Evolutionary conservation across 2,329 filamentous ascomycete genomes (phyloP), one percentile per base, ranked within the genome.

Genomic region (Davidsoniella australis): DNA sequence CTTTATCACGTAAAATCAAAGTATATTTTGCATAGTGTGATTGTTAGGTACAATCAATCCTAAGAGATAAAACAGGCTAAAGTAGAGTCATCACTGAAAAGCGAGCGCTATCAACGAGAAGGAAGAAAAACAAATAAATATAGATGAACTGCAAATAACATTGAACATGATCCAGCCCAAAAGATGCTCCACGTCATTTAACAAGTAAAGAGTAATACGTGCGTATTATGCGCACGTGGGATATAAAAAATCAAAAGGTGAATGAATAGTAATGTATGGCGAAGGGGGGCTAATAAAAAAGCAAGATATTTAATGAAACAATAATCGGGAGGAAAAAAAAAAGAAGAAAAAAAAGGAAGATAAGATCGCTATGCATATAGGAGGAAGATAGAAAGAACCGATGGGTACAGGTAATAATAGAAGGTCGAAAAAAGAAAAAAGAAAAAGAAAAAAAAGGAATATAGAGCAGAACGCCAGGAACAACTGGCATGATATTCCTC

Each of bases 341-440:
- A 37, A 33, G 5, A 44, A 16, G 8, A 45, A 45, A 4, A 16
- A 24, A 23, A 45, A 36, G 18, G 2, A 36, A 43, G 29, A 44
- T 24, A 38, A 45, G 45, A 44, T 44, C 45, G 45, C 45, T 47
- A 47, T 50, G 43, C 49, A 50, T 47, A 47, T 39, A 41, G 46
- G 37, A 44, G 23, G 40, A 33, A 47, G 16, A 36, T 18, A 18
- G 41, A 24, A 16, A 36, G 7, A 24, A 43, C n/a, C 10, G 24
- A 29, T 24, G 24, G n/a, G 47, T 42, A n/a, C 41, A 45, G 29
- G 12, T 33, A 26, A 33, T 17, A 37, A 16, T 10, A 8, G 36
- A 36, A 36, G 20, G 24, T 20, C 7, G 37, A 47, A 46, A 33
- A 18, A 50, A 50, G 14, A 26, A 49, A 36, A 12, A 41, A 33